Base-by-base conservation (phyloP, 106 monocot species). In the Dioscorea alata region DNA sequence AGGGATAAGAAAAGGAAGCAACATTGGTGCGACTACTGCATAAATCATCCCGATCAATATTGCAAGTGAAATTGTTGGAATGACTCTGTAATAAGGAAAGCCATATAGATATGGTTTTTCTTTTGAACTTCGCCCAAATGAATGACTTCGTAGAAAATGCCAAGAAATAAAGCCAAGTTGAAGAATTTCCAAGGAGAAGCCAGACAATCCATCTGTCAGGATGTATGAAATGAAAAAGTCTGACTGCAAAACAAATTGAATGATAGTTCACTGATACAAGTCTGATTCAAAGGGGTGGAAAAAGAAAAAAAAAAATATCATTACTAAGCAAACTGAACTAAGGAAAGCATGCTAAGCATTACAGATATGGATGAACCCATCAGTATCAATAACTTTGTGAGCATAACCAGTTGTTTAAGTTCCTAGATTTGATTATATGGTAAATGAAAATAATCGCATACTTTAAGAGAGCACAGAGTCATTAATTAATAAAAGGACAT, bases 201-300 rank as follows among this genome's bases (percentile, higher is more conserved):
- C 90, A 60, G 87, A 84, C 66, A 90, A 66, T 18, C 90, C 87
- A 72, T 90, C 75, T 7, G 87, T 84, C 63, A 90, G 72, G 63
- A 87, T 87, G 58, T 87, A 90, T 57, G 90, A 84, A 59, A 90
- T 82, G 33, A 90, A 90, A 81, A 90, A 90, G 81, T 87, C 79
- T 21, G 90, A 84, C 90, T 87, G 90, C 81, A 70, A 74, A 21
- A 51, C 15, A 57, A 73, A 69, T 8, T 8, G 10, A 42, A 42
- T 3, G 9, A 42, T 42, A 42, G 28, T 28, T 42, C 2, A 8
- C 42, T 42, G 10, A 42, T 42, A 71, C 6, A 54, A 67, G 34
- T 61, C 4, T 16, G 51, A 24, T 8, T 42, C 15, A n/a, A 67
- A 10, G 20, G 28, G 28, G 28, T 12, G 48, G 24, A 23, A 19